Percentiles rank a stretch among this genome's conserved stretches.
phyloP scores from a whole-genome alignment of 2,329 filamentous ascomycete species.

The Ceratocystiopsis minuta region DNA sequence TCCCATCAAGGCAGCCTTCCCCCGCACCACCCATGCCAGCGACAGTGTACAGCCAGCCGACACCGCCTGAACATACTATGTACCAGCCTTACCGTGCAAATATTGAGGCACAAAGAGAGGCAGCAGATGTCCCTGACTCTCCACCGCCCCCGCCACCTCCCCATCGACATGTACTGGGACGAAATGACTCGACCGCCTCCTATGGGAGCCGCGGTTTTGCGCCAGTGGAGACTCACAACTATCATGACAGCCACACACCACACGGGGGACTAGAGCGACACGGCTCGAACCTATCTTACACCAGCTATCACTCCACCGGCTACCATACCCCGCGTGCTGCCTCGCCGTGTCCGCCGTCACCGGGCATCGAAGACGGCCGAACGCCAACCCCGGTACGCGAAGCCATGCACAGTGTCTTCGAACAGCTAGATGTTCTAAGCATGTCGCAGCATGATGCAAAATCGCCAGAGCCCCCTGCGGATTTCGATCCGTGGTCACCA shows the following conservation, averaged over 20 bases:
- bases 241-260: background rate
- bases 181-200: conserved; percentile 16
- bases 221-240: background rate
- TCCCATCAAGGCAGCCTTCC: conserved; percentile 6
- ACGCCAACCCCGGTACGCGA: conserved; percentile 85
- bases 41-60: conserved; percentile 9
- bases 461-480: conserved; percentile 27
- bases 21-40: conserved; percentile 3
- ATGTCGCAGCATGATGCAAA: conserved; percentile 29
- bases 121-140: conserved; percentile 20
- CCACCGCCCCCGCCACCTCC: conserved; percentile 72
- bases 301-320: conserved; percentile 14
- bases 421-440: conserved; percentile 76
- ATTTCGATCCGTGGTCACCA: conserved; percentile 67
- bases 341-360: background rate
- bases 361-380: conserved; percentile 32
- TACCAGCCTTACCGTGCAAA: conserved; percentile 10
- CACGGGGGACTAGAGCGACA: conserved; percentile 14
- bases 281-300: conserved; percentile 21
- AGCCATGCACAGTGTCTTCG: conserved; percentile 97
- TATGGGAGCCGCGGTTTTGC: conserved; percentile 12
- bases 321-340: conserved; percentile 34
- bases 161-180: conserved; percentile 43
- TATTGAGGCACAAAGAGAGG: conserved; percentile 10
- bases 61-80: conserved; percentile 6